Percentiles rank a stretch among this genome's conserved stretches.
Conservation (phyloP, 2,329 filamentous ascomycete genomes). For the Cercospora nicotianae region DNA sequence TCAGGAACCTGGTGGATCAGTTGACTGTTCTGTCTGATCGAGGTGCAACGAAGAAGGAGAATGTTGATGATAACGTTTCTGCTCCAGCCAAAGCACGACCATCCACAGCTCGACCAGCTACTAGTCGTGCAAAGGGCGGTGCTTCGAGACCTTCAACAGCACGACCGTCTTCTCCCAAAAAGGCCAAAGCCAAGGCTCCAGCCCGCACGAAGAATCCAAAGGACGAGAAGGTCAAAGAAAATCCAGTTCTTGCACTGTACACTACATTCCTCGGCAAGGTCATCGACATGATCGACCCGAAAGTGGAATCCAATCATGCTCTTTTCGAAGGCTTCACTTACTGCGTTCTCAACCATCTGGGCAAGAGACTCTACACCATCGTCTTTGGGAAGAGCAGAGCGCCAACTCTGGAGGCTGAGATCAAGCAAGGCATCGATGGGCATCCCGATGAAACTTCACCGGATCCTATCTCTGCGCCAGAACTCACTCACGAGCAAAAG, state of each 20-base stretch:
- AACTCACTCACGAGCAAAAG: slow-evolving; percentile 21
- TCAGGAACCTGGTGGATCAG: slow-evolving; percentile 38
- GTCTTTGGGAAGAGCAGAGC: slow-evolving; percentile 40
- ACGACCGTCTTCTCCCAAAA: slow-evolving; percentile 1
- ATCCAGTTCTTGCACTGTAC: slow-evolving; percentile 27
- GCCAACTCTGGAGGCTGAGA: slow-evolving; percentile 29
- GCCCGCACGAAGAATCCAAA: slow-evolving; percentile 18
- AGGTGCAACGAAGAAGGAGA: slow-evolving; percentile 26
- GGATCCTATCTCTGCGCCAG: slow-evolving; percentile 6
- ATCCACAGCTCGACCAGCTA: background rate
- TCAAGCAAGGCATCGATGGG: slow-evolving; percentile 21
- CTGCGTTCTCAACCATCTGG: slow-evolving; percentile 43
- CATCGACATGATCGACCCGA: slow-evolving; percentile 41
- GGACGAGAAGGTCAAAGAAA: slow-evolving; percentile 24
- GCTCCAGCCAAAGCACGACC: background rate
- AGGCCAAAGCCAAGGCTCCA: background rate
- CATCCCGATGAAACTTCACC: slow-evolving; percentile 32
- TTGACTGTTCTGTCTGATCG: slow-evolving; percentile 25
- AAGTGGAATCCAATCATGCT: slow-evolving; percentile 39
- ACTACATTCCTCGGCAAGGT: slow-evolving; percentile 42
- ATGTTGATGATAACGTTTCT: background rate
- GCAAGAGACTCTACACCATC: slow-evolving; percentile 42
- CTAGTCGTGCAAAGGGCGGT: background rate
- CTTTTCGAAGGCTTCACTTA: slow-evolving; percentile 49
- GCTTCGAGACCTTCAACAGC: background rate